These are phyloP conservation scores for Penicillium flavigenum DNA, from an alignment of 495 filamentous ascomycete genomes.

Conservation along the genomic window DNA sequence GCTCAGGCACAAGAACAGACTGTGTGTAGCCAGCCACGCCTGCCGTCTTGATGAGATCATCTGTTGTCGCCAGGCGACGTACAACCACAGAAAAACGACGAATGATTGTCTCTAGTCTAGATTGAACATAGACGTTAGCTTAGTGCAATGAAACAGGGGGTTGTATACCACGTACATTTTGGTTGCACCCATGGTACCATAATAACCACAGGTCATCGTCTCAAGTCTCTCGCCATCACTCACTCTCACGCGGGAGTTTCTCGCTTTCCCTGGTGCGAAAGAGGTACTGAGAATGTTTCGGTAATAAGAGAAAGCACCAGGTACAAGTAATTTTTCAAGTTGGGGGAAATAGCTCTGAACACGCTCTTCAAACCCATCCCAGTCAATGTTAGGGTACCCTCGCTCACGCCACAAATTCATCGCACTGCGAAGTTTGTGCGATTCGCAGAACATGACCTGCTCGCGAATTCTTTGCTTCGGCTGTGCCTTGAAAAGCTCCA, in stretches of 20 bases:
- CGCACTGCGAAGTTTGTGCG: constrained; percentile 63
- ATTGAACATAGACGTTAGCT: constrained; percentile 8
- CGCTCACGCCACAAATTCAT: constrained; percentile 57
- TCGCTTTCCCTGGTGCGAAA: constrained; percentile 59
- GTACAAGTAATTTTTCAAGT: constrained; percentile 59
- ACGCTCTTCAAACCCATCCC: constrained; percentile 64
- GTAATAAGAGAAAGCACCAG: constrained; percentile 58
- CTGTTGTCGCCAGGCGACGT: constrained; percentile 60
- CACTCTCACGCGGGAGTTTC: constrained; percentile 54
- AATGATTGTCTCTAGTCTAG: constrained; percentile 63
- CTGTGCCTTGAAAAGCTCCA: constrained; percentile 46
- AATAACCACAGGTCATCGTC: constrained; percentile 72
- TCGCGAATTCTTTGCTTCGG: constrained; percentile 58
- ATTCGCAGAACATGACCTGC: constrained; percentile 67
- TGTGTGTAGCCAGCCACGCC: constrained; percentile 78
- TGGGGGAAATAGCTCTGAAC: constrained; percentile 54
- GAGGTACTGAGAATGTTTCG: constrained; percentile 57
- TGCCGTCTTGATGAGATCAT: constrained; percentile 65
- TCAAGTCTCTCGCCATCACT: constrained; percentile 38
- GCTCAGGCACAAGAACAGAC: constrained; percentile 81
- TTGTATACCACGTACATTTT: constrained; percentile 50
- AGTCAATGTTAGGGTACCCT: constrained; percentile 79
- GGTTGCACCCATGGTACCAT: constrained; percentile 73
- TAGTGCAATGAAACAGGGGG: neutral
- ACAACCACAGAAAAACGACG: constrained; percentile 59